Evolutionary conservation across 2,329 filamentous ascomycete genomes (phyloP), one percentile per base, ranked within the genome.

Genomic region (Ilyonectria robusta): DNA sequence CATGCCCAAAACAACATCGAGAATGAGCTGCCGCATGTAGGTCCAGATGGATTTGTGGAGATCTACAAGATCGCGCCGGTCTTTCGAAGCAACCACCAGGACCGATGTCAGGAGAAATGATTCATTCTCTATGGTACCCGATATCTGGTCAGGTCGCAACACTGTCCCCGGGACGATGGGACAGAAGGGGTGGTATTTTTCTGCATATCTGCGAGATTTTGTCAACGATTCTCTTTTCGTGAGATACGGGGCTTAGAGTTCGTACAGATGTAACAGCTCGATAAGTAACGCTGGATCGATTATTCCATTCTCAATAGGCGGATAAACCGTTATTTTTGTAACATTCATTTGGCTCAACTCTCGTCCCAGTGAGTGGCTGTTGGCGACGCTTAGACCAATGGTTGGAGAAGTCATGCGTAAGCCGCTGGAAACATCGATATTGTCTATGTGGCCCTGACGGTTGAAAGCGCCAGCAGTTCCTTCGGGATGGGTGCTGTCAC

Each of bases 41-140:
- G 54, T 64, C 61, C 55, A 64, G 33, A 64, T 64, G 23, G 47
- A 48, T 4, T 66, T 66, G 17, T 66, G 66, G 3, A 54, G 60
- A 6, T 63, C 48, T 15, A 31, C 51, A 23, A 66, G 42, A 6
- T 66, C 59, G 9, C 54, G 55, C 3, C 46, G 44, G n/a, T 68
- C 66, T 50, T 62, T 68, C 1, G 63, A 68, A 17, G 66, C 63
- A 29, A 68, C 59, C 2, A 60, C 56, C 1, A 68, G 50, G 7
- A 68, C 65, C 1, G 66, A 57, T 5, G 63, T 66, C 8, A 68
- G 48, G 31, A 68, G 55, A 6, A 68, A 68, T 4, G 66, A 42
- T 47, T 66, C 63, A 23, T 62, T 56, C 19, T 37, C 57, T 35
- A 66, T 56, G 4, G 62, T 66, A 23, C 54, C 59, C 21, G 56